phyloP scores from a whole-genome alignment of 805 yeast species.

The Zygosaccharomyces pseudorouxii region DNA sequence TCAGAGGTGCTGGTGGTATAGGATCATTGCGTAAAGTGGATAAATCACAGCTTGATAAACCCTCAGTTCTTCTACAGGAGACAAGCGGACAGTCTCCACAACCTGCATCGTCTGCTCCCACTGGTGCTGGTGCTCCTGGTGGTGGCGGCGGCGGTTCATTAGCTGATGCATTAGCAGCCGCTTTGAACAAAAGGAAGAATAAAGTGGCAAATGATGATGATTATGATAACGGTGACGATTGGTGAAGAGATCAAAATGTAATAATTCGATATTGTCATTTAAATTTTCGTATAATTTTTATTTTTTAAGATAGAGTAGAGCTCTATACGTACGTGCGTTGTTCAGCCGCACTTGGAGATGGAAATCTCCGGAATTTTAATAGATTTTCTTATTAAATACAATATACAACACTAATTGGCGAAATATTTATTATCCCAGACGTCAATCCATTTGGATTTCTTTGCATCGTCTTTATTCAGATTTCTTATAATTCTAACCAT shows the following conservation, averaged over 20 bases:
- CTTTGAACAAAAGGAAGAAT: constrained; percentile 73
- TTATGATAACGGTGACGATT: constrained; percentile 78
- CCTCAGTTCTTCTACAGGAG: constrained; percentile 67
- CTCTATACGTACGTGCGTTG: not conserved
- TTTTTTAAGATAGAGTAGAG: constrained; percentile 1
- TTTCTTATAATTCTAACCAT: constrained; percentile 40
- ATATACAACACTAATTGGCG: not conserved
- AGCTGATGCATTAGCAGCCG: constrained; percentile 87
- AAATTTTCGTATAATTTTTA: not conserved
- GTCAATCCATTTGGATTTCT: constrained; percentile 40
- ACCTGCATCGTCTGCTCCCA: constrained; percentile 17
- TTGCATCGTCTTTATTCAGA: constrained; percentile 47
- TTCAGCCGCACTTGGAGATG: not conserved
- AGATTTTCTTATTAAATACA: not conserved
- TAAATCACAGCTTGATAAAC: constrained; percentile 75
- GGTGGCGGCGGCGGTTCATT: constrained; percentile 61
- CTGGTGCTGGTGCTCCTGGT: constrained; percentile 37
- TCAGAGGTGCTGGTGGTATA: constrained; percentile 73
- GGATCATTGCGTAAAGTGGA: constrained; percentile 71
- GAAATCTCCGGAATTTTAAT: not conserved
- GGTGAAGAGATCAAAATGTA: constrained; percentile 38
- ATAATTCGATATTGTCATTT: not conserved
- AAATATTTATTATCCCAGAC: constrained; percentile 35
- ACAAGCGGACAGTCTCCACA: constrained; percentile 55
- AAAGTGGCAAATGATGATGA: constrained; percentile 81